These are phyloP conservation scores for Leishmania braziliensis DNA, from an alignment of 208 protist species.

Conservation along the genomic window DNA sequence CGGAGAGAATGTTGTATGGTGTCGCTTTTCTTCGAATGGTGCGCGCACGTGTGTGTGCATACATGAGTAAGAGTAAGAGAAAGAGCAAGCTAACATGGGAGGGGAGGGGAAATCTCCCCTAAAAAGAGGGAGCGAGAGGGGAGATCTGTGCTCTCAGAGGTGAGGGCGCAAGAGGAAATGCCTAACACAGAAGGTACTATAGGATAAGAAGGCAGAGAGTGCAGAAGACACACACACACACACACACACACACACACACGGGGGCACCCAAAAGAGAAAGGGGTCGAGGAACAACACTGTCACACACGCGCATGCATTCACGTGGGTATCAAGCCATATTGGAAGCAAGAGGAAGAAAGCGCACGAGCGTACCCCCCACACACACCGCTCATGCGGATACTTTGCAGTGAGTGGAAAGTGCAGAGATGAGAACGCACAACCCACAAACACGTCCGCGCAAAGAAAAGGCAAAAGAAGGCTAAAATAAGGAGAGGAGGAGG, in stretches of 20 bases:
- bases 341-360: neutral
- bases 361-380: neutral
- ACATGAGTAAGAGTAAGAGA: neutral
- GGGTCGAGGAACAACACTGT: neutral
- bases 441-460: neutral
- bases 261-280: neutral
- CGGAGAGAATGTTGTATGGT: neutral
- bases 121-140: neutral
- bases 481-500: neutral
- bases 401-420: neutral
- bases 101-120: neutral
- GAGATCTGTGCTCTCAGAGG: neutral
- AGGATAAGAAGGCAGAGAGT: too few relatives aligned
- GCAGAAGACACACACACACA: neutral
- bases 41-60: neutral
- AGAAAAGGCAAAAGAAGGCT: conserved; percentile 19
- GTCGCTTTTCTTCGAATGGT: neutral
- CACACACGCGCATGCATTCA: neutral
- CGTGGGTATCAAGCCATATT: neutral
- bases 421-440: neutral
- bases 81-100: neutral
- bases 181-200: too few relatives aligned
- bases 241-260: neutral
- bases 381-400: neutral
- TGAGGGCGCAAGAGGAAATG: too few relatives aligned